Evolutionary conservation across 2,329 filamentous ascomycete species (phyloP), one percentile per base, ranked within the genome.

Genomic region (Cercospora janseana): DNA sequence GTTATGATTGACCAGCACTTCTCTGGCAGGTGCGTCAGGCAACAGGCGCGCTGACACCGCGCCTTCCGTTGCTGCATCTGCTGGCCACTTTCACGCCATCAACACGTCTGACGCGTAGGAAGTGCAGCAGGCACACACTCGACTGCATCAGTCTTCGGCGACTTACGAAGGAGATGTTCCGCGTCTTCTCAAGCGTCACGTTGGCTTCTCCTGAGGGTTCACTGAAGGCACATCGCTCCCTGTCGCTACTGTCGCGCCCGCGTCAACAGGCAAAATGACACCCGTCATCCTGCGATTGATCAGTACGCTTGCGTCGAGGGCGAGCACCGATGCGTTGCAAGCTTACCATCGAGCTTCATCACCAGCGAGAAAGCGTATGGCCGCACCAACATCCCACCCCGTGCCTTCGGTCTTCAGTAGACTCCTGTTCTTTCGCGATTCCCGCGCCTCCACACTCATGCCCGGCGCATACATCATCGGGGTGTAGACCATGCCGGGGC

Each of bases 401-500:
- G 70, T 79, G 0, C 78, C 78, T 55, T 80, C 78, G 1, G 72
- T 78, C 26, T 74, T 73, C n/a, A 79, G 62, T 10, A 79, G 58
- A 62, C 74, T 78, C 37, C 75, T 63, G 45, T 75, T 75, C 53
- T 71, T 72, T 13, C 78, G 66, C 9, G 75, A 71, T 54, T 75
- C 73, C 37, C 77, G 65, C 2, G 72, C 74, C 50, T 77, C 74
- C 3, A 76, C 70, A 3, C 62, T 73, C 77, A 79, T 79, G 0
- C 75, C 74, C 2, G 64, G 61, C 0, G 69, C 70, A 51, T 75
- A 78, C 73, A 79, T 78, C 75, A 80, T 78, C 0, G 78, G 76
- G 1, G 76, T 80, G 53, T 78, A 79, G 1, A 79, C 65, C 77
- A 79, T 73, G 3, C 59, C 76, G 0, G 76, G 77, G 60, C 75